A percentile compares a stretch with the other conserved stretches of the same genome.
Evolutionary conservation across 345 rosid species (phyloP).

Genomic region (Eucalyptus grandis): DNA sequence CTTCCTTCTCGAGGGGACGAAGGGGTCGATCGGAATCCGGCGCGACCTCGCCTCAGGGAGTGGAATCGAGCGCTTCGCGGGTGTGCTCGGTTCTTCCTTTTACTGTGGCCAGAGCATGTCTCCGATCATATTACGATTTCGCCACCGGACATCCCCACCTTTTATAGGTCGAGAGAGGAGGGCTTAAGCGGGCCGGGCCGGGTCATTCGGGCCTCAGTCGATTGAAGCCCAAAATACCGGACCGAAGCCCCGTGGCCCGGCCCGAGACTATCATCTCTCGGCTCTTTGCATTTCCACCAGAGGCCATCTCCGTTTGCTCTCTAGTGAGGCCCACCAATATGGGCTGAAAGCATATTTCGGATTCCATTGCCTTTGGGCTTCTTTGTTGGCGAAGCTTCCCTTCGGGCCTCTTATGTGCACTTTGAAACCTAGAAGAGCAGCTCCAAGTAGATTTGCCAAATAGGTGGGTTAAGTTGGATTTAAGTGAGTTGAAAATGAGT

Average conservation of each 20-base stretch:
- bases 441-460: background rate
- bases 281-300: background rate
- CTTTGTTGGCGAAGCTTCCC: background rate
- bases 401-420: background rate
- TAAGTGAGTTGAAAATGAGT: background rate
- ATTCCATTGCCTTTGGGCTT: background rate
- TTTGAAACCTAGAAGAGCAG: background rate
- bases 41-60: background rate
- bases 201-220: background rate
- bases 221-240: background rate
- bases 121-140: background rate
- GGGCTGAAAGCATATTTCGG: background rate
- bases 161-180: too few species aligned
- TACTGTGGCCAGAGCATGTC: background rate
- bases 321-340: background rate
- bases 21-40: background rate
- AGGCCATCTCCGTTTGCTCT: background rate
- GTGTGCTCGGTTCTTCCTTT: background rate
- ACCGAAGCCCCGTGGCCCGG: background rate
- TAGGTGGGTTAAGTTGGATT: background rate
- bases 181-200: background rate
- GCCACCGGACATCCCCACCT: background rate
- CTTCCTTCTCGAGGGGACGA: background rate
- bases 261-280: background rate
- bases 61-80: background rate